These are phyloP conservation scores for Mallotus repandus DNA, from an alignment of 441 rosid species.

Conservation along the genomic window DNA sequence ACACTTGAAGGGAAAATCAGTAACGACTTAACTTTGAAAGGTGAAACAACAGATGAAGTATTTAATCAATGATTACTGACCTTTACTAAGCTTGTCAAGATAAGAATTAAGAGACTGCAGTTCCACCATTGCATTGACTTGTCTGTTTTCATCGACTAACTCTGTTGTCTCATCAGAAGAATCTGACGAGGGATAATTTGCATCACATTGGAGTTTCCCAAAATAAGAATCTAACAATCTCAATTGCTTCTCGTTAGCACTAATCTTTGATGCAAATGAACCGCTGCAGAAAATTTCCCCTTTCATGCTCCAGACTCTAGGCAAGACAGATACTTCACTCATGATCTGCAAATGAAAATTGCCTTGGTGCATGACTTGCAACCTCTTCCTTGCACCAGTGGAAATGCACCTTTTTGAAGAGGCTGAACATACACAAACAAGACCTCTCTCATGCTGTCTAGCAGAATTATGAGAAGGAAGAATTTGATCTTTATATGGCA, in stretches of 20 bases:
- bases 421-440: constrained; percentile 21
- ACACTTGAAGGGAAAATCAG: too few species aligned
- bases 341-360: constrained; percentile 25
- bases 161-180: constrained; percentile 29
- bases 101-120: constrained; percentile 47
- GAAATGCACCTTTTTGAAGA: constrained; percentile 21
- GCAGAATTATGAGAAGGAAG: constrained; percentile 21
- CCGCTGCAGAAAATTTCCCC: constrained; percentile 25
- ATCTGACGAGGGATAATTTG: constrained; percentile 18
- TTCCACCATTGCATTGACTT: constrained; percentile 32
- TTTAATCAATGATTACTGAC: constrained; percentile 26
- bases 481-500: constrained; percentile 36
- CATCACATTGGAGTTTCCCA: constrained; percentile 39
- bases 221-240: constrained; percentile 68
- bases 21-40: not conserved
- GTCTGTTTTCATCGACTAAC: constrained; percentile 15
- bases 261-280: constrained; percentile 32
- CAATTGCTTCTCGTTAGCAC: constrained; percentile 37
- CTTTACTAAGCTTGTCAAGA: constrained; percentile 51
- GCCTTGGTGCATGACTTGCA: constrained; percentile 23
- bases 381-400: constrained; percentile 12
- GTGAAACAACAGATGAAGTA: not conserved
- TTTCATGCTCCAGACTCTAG: constrained; percentile 21
- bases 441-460: constrained; percentile 26
- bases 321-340: constrained; percentile 13